phyloP scores from a whole-genome alignment of 345 rosid species.

The Streptanthus diversifolius region DNA sequence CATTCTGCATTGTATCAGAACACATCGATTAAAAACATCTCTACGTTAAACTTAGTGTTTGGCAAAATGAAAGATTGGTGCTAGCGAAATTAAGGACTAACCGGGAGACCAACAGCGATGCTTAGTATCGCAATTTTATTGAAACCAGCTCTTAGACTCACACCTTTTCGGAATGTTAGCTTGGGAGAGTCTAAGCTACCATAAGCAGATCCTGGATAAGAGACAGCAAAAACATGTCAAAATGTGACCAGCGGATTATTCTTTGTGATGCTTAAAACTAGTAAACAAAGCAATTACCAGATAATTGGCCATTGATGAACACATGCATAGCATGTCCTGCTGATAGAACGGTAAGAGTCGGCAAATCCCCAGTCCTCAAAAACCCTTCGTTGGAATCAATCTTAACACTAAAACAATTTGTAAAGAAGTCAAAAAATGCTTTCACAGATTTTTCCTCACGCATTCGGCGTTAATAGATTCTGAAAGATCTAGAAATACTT shows the following conservation, averaged over 20 bases:
- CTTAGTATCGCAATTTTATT: conserved; percentile 83
- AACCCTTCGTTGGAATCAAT: conserved; percentile 52
- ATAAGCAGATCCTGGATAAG: conserved; percentile 67
- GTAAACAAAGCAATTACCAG: conserved; percentile 44
- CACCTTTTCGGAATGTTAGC: conserved; percentile 62
- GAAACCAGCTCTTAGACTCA: conserved; percentile 76
- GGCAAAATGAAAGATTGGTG: neutral
- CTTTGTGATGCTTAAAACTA: conserved; percentile 1
- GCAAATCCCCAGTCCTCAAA: conserved; percentile 52
- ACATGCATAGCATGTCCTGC: conserved; percentile 97
- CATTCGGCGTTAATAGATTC: neutral
- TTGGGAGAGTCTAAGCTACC: conserved; percentile 94
- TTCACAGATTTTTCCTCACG: conserved; percentile 8
- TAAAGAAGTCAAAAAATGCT: neutral
- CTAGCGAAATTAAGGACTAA: conserved; percentile 36
- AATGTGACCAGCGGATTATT: neutral
- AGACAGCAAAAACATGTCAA: conserved; percentile 16
- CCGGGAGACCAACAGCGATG: conserved; percentile 98
- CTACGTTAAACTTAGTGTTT: neutral
- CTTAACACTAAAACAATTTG: conserved; percentile 36
- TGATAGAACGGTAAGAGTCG: conserved; percentile 62
- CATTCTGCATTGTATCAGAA: conserved; percentile 55
- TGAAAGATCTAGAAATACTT: conserved; percentile 37
- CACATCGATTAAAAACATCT: conserved; percentile 14
- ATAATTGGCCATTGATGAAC: conserved; percentile 73